These are phyloP conservation scores for Meira miltonrushii DNA, from an alignment of 1,284 basidiomycete genomes.

Conservation along the genomic window DNA sequence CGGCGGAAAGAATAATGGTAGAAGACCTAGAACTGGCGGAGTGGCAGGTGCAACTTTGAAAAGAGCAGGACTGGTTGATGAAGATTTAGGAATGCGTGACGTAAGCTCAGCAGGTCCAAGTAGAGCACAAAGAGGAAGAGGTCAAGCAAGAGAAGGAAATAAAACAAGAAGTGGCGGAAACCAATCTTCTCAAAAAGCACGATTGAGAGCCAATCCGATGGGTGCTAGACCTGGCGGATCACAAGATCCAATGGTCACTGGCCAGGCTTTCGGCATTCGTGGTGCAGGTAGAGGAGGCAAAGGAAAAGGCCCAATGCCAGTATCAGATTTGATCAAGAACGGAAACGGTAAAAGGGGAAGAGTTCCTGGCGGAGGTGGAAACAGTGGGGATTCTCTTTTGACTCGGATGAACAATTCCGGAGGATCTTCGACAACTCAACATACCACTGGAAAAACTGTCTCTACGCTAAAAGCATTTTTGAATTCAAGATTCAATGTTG, in stretches of 20 bases:
- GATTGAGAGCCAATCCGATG: constrained; percentile 22
- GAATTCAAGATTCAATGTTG: constrained; percentile 32
- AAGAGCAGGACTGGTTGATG: constrained; percentile 17
- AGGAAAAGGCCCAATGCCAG: constrained; percentile 1
- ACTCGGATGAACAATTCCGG: neutral
- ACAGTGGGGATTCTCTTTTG: neutral
- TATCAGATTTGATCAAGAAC: constrained; percentile 5
- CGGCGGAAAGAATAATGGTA: neutral
- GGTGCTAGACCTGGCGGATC: neutral
- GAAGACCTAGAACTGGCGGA: constrained; percentile 4
- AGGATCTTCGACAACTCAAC: neutral
- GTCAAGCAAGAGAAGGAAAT: neutral
- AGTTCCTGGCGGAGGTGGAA: constrained; percentile 11
- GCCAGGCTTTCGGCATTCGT: constrained; percentile 14
- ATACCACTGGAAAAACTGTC: constrained; percentile 11
- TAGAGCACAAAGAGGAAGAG: neutral
- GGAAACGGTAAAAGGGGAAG: constrained; percentile 1
- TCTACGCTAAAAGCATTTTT: constrained; percentile 37
- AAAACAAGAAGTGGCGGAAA: neutral
- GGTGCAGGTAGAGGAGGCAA: constrained; percentile 15
- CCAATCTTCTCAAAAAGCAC: constrained; percentile 9
- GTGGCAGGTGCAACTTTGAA: constrained; percentile 12
- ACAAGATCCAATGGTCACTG: constrained; percentile 10
- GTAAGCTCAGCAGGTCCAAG: constrained; percentile 13
- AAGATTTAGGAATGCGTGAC: constrained; percentile 18